Conservation (phyloP, 108 stramenopile genomes). For the Cyclotella atomus region DNA sequence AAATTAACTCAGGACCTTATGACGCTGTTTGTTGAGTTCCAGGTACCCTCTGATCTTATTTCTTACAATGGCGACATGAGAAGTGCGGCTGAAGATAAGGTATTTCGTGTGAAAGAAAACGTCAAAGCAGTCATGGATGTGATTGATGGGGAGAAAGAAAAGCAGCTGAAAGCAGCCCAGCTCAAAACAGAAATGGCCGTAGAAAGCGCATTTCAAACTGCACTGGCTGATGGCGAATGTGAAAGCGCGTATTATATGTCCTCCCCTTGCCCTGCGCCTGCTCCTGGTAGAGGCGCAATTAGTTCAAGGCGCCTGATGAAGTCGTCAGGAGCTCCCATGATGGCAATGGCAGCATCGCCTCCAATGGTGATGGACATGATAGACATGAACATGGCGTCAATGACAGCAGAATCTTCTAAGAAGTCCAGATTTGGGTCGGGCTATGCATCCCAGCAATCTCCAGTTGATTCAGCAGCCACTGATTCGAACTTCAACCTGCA, state of each 20-base stretch:
- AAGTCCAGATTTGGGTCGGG: too few relatives aligned
- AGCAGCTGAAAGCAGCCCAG: conserved; percentile 57
- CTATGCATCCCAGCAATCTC: too few relatives aligned
- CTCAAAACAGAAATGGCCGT: conserved; percentile 60
- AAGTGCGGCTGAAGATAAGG: conserved; percentile 53
- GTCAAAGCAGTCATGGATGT: conserved; percentile 73
- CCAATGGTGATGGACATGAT: background rate
- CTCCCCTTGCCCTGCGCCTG: background rate
- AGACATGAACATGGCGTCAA: too few relatives aligned
- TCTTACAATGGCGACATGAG: conserved; percentile 71
- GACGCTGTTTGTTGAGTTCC: conserved; percentile 82
- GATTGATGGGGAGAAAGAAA: conserved; percentile 59
- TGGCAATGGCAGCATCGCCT: background rate
- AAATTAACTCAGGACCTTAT: conserved; percentile 84
- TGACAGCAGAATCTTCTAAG: background rate
- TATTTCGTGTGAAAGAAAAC: conserved; percentile 65
- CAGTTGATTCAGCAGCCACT: too few relatives aligned
- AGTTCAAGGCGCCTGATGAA: background rate
- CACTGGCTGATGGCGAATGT: conserved; percentile 12
- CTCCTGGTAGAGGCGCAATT: background rate
- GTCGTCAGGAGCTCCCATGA: background rate
- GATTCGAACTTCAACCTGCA: too few relatives aligned
- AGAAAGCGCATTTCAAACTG: conserved; percentile 22
- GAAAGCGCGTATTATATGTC: too few relatives aligned
- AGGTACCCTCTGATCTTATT: conserved; percentile 84